phyloP scores from a whole-genome alignment of 257 asterid species.

The Plantago ovata region DNA sequence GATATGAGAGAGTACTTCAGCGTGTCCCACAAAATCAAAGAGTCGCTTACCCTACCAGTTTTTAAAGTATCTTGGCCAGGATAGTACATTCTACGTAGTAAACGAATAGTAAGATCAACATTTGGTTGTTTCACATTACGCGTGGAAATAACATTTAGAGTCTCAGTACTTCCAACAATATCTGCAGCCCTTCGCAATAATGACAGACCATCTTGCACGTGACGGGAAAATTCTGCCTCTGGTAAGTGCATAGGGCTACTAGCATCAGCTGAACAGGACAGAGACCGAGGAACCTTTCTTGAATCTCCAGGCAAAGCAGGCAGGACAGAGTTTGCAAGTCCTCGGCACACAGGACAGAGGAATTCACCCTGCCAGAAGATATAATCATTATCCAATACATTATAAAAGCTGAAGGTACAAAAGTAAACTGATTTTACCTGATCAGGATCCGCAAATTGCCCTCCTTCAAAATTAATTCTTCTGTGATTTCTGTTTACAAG shows the following conservation, averaged over 20 bases:
- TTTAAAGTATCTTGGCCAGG: conserved; percentile 60
- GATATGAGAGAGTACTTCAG: conserved; percentile 82
- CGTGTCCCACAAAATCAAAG: conserved; percentile 83
- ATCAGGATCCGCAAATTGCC: conserved; percentile 93
- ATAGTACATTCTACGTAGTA: conserved; percentile 67
- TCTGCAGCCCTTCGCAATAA: conserved; percentile 58
- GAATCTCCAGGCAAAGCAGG: conserved; percentile 56
- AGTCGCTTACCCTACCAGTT: conserved; percentile 60
- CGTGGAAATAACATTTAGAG: conserved; percentile 52
- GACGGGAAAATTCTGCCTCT: conserved; percentile 34
- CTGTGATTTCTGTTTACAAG: conserved; percentile 49
- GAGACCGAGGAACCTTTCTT: conserved; percentile 30
- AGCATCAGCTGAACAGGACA: conserved; percentile 30
- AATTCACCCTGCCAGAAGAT: conserved; percentile 77
- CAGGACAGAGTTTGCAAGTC: conserved; percentile 83
- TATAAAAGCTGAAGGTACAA: conserved; percentile 18
- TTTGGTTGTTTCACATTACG: conserved; percentile 38
- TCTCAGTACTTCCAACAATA: conserved; percentile 44
- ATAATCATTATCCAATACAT: conserved; percentile 23
- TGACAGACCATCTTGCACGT: conserved; percentile 53
- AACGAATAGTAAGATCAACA: conserved; percentile 54
- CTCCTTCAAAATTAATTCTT: conserved; percentile 95
- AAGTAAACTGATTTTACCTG: conserved; percentile 49
- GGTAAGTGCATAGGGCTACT: conserved; percentile 29
- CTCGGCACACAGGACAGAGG: conserved; percentile 98